A percentile compares a stretch with the other conserved stretches of the same genome.
These are phyloP conservation scores for Capronia epimyces DNA, from an alignment of 2,329 filamentous ascomycete genomes.

Conservation along the genomic window DNA sequence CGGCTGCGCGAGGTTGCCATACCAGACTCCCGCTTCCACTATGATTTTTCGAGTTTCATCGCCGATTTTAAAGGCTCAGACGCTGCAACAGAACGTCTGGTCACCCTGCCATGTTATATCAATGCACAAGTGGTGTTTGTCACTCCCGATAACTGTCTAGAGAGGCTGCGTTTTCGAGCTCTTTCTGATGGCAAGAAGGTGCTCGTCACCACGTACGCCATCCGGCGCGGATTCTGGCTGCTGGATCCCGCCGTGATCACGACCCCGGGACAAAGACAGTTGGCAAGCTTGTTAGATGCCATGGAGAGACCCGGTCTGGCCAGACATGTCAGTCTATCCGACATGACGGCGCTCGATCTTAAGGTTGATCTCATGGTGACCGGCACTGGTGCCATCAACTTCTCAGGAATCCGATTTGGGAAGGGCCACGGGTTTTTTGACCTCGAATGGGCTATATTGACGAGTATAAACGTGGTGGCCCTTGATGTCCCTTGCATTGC, in stretches of 20 bases:
- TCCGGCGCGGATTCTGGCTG: constrained; percentile 41
- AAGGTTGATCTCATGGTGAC: constrained; percentile 38
- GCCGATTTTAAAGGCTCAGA: constrained; percentile 41
- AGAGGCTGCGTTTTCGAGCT: constrained; percentile 37
- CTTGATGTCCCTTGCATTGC: constrained; percentile 32
- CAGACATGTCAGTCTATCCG: constrained; percentile 33
- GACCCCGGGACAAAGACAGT: constrained; percentile 31
- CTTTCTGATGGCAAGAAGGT: constrained; percentile 40
- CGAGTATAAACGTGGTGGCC: constrained; percentile 33
- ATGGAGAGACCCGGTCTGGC: constrained; percentile 41
- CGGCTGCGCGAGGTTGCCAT: constrained; percentile 37
- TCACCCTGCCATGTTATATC: constrained; percentile 34
- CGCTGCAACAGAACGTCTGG: constrained; percentile 33
- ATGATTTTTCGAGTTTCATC: constrained; percentile 42
- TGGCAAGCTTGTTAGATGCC: constrained; percentile 39
- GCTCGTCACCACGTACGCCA: constrained; percentile 40
- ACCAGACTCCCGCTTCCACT: constrained; percentile 43
- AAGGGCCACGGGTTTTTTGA: constrained; percentile 42
- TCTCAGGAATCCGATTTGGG: constrained; percentile 38
- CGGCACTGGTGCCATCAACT: constrained; percentile 39
- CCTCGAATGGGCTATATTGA: constrained; percentile 42
- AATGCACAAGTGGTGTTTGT: constrained; percentile 36
- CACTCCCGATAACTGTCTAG: constrained; percentile 44
- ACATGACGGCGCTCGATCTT: constrained; percentile 32
- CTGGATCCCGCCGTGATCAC: constrained; percentile 36